phyloP scores from a whole-genome alignment of 2,329 filamentous ascomycete genomes.

The Cadophora luteo-olivacea region DNA sequence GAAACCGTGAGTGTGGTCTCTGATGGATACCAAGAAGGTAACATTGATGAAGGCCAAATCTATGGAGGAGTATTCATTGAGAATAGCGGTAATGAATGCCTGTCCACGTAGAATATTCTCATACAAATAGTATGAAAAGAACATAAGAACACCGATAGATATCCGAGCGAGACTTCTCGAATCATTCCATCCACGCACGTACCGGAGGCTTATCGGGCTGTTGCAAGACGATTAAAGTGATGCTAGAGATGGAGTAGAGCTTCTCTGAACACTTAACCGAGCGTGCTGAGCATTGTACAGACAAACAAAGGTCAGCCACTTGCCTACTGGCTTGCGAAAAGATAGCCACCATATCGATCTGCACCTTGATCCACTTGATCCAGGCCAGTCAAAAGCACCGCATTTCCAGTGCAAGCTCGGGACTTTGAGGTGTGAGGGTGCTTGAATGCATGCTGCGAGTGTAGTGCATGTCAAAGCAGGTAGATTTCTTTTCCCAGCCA shows the following conservation, averaged over 20 bases:
- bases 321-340: background rate
- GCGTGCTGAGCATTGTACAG: background rate
- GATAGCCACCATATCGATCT: background rate
- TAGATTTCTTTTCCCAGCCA: constrained; percentile 30
- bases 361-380: background rate
- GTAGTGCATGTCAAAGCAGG: constrained; percentile 17
- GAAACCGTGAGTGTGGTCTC: constrained; percentile 52
- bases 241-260: background rate
- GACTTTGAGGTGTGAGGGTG: background rate
- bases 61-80: constrained; percentile 60
- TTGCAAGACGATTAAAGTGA: background rate
- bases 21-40: constrained; percentile 54
- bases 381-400: background rate
- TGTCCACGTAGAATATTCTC: constrained; percentile 43
- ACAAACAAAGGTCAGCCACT: background rate
- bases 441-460: background rate
- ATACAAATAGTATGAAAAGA: background rate
- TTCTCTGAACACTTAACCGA: background rate
- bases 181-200: background rate
- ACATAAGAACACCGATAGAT: background rate
- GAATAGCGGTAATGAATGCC: constrained; percentile 51
- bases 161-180: background rate
- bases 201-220: background rate
- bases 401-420: background rate
- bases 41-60: constrained; percentile 58